These are phyloP conservation scores for Thalia dealbata DNA, from an alignment of 176 grass and related monocot genomes.

Conservation along the genomic window DNA sequence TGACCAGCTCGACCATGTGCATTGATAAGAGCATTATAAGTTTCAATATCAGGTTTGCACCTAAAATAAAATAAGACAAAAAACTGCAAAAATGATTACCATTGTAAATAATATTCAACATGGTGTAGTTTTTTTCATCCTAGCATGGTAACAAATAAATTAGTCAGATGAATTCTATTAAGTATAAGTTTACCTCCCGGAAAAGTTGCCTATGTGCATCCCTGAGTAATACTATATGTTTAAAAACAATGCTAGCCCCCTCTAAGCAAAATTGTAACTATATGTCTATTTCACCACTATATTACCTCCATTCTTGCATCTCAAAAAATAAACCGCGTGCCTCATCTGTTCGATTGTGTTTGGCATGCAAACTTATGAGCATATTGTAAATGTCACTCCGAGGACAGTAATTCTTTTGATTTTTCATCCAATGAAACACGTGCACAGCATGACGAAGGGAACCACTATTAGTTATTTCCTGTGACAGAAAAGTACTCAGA, in stretches of 20 bases:
- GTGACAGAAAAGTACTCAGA: slow-evolving; percentile 24
- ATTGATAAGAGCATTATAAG: slow-evolving; percentile 78
- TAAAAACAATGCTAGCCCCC: slow-evolving; percentile 2
- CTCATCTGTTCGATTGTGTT: slow-evolving; percentile 68
- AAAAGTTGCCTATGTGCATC: not conserved
- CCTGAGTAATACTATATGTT: not conserved
- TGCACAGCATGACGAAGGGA: slow-evolving; percentile 60
- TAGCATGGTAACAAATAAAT: not conserved
- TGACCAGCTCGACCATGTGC: slow-evolving; percentile 81
- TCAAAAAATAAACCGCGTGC: slow-evolving; percentile 92
- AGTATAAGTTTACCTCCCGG: not conserved
- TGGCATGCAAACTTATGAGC: slow-evolving; percentile 77
- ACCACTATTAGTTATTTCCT: slow-evolving; percentile 63
- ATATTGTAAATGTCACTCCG: slow-evolving; percentile 67
- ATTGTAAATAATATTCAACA: not conserved
- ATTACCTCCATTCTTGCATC: slow-evolving; percentile 90
- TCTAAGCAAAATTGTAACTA: not conserved
- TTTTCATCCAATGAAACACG: slow-evolving; percentile 95
- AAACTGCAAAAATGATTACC: slow-evolving; percentile 6
- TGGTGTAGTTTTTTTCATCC: not conserved
- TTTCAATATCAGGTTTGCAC: slow-evolving; percentile 90
- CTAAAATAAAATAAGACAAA: slow-evolving; percentile 28
- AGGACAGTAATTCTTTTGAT: slow-evolving; percentile 72
- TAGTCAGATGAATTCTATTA: not conserved
- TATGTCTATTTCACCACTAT: slow-evolving; percentile 9